Evolutionary conservation across 441 rosid species (phyloP), one percentile per base, ranked within the genome.

Genomic region (Pelargonium myrrhifolium): DNA sequence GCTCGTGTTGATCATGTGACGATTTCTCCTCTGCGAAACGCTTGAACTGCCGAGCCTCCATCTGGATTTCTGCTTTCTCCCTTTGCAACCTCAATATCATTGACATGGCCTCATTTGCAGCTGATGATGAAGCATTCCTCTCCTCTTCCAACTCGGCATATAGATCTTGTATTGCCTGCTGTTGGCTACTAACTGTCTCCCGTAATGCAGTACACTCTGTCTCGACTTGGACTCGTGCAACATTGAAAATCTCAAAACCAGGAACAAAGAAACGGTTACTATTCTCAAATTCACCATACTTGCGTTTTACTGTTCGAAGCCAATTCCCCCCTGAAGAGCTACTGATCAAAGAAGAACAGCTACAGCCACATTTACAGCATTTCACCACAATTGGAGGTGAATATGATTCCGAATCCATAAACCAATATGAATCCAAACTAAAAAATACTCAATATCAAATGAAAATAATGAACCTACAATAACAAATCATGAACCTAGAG

Each of bases 71-170:
- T 0, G 99, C 99, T 78, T 94, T 94, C 74, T 94, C 99, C 72
- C 96, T 86, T 82, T 94, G 97, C 86, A 94, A 79, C 82, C 87
- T 90, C 79, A 94, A 55, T 71, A 94, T 94, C 99, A 92, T 94
- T 0, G 97, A 89, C 99, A 94, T 88, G 0, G 99, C 96, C 82
- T 94, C 99, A 68, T 78, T 94, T 4, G 97, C 97, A 69, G 99
- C 98, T 1, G 97, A 78, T 0, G 97, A 88, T 0, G 99, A 83
- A 56, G 99, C 98, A 81, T 89, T 92, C 58, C 98, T 82, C 83
- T 94, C 99, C 74, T 92, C 96, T 62, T 94, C 98, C 77, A 94
- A 80, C 70, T 94, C 99, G 0, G 65, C 65, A 63, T 76, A 81
- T 71, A 94, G 72, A 47, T 88, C 90, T 62, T 88, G 88, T 71